These are phyloP conservation scores for Terana coerulea DNA, from an alignment of 768 basidiomycete species.

Conservation along the genomic window DNA sequence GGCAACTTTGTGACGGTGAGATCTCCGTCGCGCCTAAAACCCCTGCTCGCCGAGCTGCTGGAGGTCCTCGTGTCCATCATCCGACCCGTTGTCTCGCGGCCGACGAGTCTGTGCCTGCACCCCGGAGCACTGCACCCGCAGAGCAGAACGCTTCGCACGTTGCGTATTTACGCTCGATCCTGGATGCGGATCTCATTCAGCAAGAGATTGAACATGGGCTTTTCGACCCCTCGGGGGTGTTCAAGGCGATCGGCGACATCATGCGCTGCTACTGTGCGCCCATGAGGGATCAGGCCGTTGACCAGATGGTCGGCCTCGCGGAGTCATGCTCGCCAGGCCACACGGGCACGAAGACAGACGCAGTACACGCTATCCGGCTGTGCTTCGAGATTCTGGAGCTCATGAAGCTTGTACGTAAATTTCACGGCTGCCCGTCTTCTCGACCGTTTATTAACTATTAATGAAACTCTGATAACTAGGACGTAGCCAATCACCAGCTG, in stretches of 20 bases:
- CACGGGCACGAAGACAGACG: slow-evolving; percentile 53
- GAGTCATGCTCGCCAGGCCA: slow-evolving; percentile 52
- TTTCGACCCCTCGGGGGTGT: slow-evolving; percentile 77
- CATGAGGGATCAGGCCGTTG: slow-evolving; percentile 82
- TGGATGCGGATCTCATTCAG: slow-evolving; percentile 80
- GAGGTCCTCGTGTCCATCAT: slow-evolving; percentile 83
- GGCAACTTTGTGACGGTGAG: slow-evolving; percentile 52
- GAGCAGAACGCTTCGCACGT: slow-evolving; percentile 63
- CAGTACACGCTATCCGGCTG: slow-evolving; percentile 70
- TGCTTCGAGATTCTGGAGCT: slow-evolving; percentile 90
- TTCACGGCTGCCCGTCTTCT: slow-evolving; percentile 19
- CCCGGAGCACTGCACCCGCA: slow-evolving; percentile 57
- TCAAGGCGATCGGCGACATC: slow-evolving; percentile 72
- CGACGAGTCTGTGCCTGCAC: slow-evolving; percentile 45
- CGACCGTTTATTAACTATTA: slow-evolving; percentile 13
- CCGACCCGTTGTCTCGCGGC: slow-evolving; percentile 49
- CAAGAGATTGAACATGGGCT: slow-evolving; percentile 75
- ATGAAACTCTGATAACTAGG: slow-evolving; percentile 42
- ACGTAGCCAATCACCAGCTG: slow-evolving; percentile 95
- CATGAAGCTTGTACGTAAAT: slow-evolving; percentile 83
- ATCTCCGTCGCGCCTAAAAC: slow-evolving; percentile 67
- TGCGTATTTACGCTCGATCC: slow-evolving; percentile 63
- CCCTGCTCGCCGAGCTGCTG: slow-evolving; percentile 70
- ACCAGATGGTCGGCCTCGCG: slow-evolving; percentile 76
- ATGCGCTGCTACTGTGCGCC: slow-evolving; percentile 92